Evolutionary conservation across 495 filamentous ascomycete species (phyloP), one percentile per base, ranked within the genome.

Genomic region (Penicillium daleae): DNA sequence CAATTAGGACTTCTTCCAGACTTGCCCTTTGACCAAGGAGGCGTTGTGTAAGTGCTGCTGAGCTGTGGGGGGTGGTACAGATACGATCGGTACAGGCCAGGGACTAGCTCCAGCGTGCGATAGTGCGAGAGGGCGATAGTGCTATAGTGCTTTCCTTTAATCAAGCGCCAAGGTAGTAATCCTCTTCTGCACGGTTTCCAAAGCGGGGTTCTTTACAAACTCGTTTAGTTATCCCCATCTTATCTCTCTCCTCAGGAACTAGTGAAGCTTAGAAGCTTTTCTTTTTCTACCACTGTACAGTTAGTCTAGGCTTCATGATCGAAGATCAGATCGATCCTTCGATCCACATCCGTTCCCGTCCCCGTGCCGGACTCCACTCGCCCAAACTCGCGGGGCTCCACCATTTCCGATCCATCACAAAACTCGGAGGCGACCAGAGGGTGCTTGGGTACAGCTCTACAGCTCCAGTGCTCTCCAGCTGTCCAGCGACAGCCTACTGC

Each of bases 331-430:
- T 59, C 57, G 26, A 57, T 61, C 63, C 58, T 50, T 50, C 24
- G 24, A 24, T 50, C 46, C 46, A 50, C 46, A 6, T 27, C 53
- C 27, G 29, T 13, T 62, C 61, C 59, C 55, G 49, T 56, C 42
- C 42, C 56, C 57, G 54, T 32, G 58, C 58, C 40, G 62, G 21
- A 22, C 37, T 63, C 61, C 61, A 63, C 61, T 59, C 19, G 37
- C 55, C 60, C 33, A 39, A 40, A 26, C 32, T 37, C 35, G 35
- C 53, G 19, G 44, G 51, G 29, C 51, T 49, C 58, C 53, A 56
- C 64, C 53, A 29, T 52, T 57, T 51, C 31, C 50, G 61, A 59
- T 61, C 51, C 35, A 55, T 62, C 64, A 66, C 59, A 57, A 32
- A 27, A 8, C 4, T 19, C 12, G 24, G 9, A 46, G 19, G 21